phyloP scores from a whole-genome alignment of 306 rosid genomes.

The Boehmeria nivea region DNA sequence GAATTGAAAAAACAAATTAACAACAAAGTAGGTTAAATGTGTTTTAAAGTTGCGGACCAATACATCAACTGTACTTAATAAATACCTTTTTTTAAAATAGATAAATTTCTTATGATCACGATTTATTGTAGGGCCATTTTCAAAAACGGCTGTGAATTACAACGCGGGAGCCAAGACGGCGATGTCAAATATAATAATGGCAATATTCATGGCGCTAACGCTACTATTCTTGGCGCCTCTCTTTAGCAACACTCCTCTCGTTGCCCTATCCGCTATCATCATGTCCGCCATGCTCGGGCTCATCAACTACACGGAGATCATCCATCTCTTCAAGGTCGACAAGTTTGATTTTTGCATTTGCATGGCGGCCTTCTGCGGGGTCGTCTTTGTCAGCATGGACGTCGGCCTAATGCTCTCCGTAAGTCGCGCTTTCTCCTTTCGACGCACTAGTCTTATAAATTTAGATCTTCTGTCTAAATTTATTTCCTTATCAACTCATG shows the following conservation, averaged over 20 bases:
- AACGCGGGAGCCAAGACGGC: conserved; percentile 69
- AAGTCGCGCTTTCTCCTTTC: conserved; percentile 10
- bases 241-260: conserved; percentile 76
- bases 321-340: conserved; percentile 66
- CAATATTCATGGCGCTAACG: conserved; percentile 48
- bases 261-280: conserved; percentile 72
- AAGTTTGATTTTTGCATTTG: conserved; percentile 72
- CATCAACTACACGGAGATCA: conserved; percentile 35
- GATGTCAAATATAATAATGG: conserved; percentile 57
- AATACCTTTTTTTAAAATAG: too few species aligned
- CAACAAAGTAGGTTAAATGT: too few species aligned
- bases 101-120: too few species aligned
- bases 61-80: too few species aligned
- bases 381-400: conserved; percentile 55
- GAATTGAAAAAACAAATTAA: too few species aligned
- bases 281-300: conserved; percentile 81
- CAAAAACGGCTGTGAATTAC: conserved; percentile 86
- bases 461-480: too few species aligned
- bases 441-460: too few species aligned
- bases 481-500: too few species aligned
- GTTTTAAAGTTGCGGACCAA: too few species aligned
- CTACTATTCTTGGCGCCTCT: conserved; percentile 69
- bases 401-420: conserved; percentile 67
- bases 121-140: conserved; percentile 85
- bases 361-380: conserved; percentile 65